Conservation (phyloP, 139 green algal species). For the Micromonas pusilla region DNA sequence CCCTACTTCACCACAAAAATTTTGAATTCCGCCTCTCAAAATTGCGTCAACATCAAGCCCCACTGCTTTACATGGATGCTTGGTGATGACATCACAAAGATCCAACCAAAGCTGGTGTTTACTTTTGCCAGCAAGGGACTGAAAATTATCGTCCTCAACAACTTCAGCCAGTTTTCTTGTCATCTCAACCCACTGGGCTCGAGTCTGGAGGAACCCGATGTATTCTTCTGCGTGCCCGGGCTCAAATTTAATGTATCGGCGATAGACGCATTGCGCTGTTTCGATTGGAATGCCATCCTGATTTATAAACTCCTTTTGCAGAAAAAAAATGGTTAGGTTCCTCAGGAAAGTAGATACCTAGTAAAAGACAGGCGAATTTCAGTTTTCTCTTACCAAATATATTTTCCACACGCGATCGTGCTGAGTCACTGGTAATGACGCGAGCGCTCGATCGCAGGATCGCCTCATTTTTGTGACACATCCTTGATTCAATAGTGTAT, state of each 20-base stretch:
- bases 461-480: conserved; percentile 67
- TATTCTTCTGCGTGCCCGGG: conserved; percentile 91
- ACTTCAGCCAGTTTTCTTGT: conserved; percentile 61
- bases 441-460: conserved; percentile 83
- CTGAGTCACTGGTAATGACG: conserved; percentile 91
- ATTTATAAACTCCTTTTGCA: conserved; percentile 63
- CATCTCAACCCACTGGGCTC: conserved; percentile 68
- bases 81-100: conserved; percentile 93
- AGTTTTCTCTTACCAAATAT: conserved; percentile 59
- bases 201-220: conserved; percentile 72
- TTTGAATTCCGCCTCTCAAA: conserved; percentile 67
- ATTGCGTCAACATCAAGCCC: conserved; percentile 65
- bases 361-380: too few species aligned
- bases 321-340: not conserved
- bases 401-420: conserved; percentile 90
- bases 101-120: conserved; percentile 97
- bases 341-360: not conserved
- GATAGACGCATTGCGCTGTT: conserved; percentile 88
- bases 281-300: conserved; percentile 73
- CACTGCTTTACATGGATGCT: conserved; percentile 62
- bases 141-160: conserved; percentile 86
- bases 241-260: conserved; percentile 94
- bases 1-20: conserved; percentile 88
- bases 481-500: conserved; percentile 62
- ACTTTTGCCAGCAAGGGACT: conserved; percentile 81